These are phyloP conservation scores for Syncephalastrum racemosum DNA, from an alignment of 371 early-diverging fungal genomes.

Conservation along the genomic window DNA sequence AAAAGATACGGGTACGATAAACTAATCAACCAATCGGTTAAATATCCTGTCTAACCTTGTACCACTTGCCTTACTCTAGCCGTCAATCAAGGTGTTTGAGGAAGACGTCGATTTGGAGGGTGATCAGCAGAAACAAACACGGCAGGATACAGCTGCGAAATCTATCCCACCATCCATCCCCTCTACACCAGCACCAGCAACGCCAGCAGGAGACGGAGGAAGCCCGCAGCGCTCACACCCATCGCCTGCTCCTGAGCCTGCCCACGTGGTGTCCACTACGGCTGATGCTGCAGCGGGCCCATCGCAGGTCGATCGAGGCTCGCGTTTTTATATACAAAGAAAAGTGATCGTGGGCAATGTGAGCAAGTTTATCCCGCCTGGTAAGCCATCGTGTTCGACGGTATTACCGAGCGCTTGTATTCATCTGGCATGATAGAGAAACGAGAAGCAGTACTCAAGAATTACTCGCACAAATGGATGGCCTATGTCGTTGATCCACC, in stretches of 20 bases:
- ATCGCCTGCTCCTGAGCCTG: neutral
- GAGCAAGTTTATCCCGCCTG: conserved; percentile 68
- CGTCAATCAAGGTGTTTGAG: conserved; percentile 70
- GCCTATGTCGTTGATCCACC: conserved; percentile 74
- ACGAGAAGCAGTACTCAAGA: conserved; percentile 58
- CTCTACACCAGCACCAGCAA: neutral
- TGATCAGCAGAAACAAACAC: conserved; percentile 17
- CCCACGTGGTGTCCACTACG: neutral
- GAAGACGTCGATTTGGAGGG: conserved; percentile 70
- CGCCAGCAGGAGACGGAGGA: neutral
- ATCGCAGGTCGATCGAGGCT: conserved; percentile 49
- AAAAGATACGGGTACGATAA: conserved; percentile 36
- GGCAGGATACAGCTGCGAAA: neutral
- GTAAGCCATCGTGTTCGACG: too few relatives aligned
- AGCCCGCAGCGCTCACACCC: neutral
- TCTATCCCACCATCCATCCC: neutral
- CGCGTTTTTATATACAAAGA: conserved; percentile 84
- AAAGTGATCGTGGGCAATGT: conserved; percentile 85
- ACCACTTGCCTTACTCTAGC: conserved; percentile 33
- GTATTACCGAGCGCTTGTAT: neutral
- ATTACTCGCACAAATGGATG: conserved; percentile 89
- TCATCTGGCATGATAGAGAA: conserved; percentile 36
- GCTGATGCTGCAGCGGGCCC: conserved; percentile 10
- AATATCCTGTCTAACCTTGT: neutral
- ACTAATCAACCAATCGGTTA: neutral